Percentiles rank a stretch among this genome's conserved stretches.
phyloP scores from a whole-genome alignment of 768 basidiomycete genomes.

The Suillus luteus region DNA sequence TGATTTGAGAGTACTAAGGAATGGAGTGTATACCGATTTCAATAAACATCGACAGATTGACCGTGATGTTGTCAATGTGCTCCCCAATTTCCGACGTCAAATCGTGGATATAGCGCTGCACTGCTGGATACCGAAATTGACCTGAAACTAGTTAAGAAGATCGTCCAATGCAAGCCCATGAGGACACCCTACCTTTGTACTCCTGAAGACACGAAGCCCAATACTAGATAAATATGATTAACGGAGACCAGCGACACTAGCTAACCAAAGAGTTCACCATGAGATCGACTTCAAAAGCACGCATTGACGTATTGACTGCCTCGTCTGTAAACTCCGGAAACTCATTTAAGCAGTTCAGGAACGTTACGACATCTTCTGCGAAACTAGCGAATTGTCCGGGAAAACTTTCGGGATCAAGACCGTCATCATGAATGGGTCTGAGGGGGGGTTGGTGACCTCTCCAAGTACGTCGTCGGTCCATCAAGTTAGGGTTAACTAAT shows the following conservation, averaged over 20 bases:
- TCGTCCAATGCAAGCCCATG: neutral
- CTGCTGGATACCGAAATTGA: constrained; percentile 54
- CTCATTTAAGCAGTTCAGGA: constrained; percentile 54
- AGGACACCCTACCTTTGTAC: constrained; percentile 42
- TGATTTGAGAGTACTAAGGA: neutral
- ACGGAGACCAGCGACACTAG: constrained; percentile 3
- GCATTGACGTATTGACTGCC: constrained; percentile 50
- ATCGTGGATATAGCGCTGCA: constrained; percentile 58
- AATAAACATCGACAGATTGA: constrained; percentile 52
- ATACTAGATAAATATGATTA: constrained; percentile 37
- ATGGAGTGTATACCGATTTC: constrained; percentile 48
- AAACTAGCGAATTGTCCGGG: constrained; percentile 48
- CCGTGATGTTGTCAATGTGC: constrained; percentile 53
- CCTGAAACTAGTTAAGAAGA: constrained; percentile 31
- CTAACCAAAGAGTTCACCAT: constrained; percentile 35
- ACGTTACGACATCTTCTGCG: constrained; percentile 52
- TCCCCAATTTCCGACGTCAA: constrained; percentile 52
- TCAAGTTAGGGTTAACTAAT: constrained; percentile 40
- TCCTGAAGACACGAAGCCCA: constrained; percentile 53
- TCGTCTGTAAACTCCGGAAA: constrained; percentile 60
- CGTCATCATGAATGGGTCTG: constrained; percentile 41
- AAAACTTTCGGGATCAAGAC: constrained; percentile 50
- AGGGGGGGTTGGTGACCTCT: constrained; percentile 39
- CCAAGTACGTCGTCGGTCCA: constrained; percentile 31
- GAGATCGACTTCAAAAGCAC: constrained; percentile 52